Evolutionary conservation across 306 rosid species (phyloP).

Genomic region (Morella rubra): DNA sequence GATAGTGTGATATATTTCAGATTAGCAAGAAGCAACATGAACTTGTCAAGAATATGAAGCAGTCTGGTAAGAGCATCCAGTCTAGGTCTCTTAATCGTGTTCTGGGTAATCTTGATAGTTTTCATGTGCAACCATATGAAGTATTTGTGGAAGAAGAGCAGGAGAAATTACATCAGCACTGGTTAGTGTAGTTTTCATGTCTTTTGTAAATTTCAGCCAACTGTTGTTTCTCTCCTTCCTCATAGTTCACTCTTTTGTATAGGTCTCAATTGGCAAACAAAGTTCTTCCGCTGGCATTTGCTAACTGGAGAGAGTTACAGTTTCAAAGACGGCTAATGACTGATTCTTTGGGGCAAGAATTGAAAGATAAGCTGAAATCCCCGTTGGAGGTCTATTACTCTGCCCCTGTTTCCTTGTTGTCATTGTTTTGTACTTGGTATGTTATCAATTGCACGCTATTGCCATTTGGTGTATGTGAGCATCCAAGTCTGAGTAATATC

Average conservation of each 20-base stretch:
- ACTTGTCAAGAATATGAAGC: constrained; percentile 88
- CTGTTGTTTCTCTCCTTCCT: constrained; percentile 11
- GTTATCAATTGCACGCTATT: neutral
- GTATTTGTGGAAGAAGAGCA: constrained; percentile 82
- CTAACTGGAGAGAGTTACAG: constrained; percentile 54
- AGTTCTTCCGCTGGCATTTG: constrained; percentile 72
- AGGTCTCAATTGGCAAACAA: constrained; percentile 72
- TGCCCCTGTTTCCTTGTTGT: constrained; percentile 18
- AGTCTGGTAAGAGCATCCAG: constrained; percentile 72
- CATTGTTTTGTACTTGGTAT: neutral
- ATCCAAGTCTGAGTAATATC: constrained; percentile 20
- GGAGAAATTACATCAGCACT: constrained; percentile 80
- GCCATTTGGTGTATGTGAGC: constrained; percentile 16
- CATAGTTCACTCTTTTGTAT: constrained; percentile 15
- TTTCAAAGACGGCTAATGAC: constrained; percentile 43
- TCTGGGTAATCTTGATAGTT: constrained; percentile 69
- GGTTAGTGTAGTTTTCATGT: constrained; percentile 54
- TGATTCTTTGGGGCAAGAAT: constrained; percentile 54
- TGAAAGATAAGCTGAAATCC: constrained; percentile 45
- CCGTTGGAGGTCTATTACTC: constrained; percentile 51
- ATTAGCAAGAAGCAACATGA: constrained; percentile 88
- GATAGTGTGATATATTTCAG: constrained; percentile 50
- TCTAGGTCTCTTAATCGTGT: constrained; percentile 79
- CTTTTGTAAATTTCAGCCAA: constrained; percentile 6
- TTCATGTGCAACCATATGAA: constrained; percentile 80